These are phyloP conservation scores for Penicillium glabrum DNA, from an alignment of 2,329 filamentous ascomycete species.

Conservation along the genomic window DNA sequence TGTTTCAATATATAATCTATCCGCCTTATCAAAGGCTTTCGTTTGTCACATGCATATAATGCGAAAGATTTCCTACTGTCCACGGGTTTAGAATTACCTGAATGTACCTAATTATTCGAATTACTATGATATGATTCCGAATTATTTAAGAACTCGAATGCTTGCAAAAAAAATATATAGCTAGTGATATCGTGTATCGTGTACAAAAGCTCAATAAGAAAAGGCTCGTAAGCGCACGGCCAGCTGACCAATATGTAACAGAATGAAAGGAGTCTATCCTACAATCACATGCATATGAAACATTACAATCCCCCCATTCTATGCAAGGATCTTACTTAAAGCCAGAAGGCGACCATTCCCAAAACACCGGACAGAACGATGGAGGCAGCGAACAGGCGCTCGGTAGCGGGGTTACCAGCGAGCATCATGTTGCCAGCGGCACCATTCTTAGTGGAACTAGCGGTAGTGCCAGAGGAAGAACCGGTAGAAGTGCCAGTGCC, in stretches of 20 bases:
- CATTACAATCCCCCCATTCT: not conserved
- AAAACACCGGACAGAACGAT: conserved; percentile 21
- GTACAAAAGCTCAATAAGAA: not conserved
- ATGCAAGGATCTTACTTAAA: conserved; percentile 7
- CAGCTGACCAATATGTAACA: not conserved
- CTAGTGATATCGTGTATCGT: conserved; percentile 12
- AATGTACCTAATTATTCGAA: no score
- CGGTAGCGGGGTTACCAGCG: conserved; percentile 10
- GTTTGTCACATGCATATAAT: not conserved
- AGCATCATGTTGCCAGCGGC: conserved; percentile 10
- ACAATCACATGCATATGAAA: conserved; percentile 9
- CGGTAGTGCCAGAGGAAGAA: conserved; percentile 11
- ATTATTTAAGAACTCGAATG: not conserved
- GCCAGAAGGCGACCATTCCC: conserved; percentile 24
- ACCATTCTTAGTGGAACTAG: conserved; percentile 10
- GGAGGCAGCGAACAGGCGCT: conserved; percentile 17
- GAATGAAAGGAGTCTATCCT: conserved; percentile 9
- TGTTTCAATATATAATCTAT: not conserved
- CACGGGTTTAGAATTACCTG: not conserved
- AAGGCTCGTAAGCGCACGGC: conserved; percentile 1
- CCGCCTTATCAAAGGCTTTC: not conserved
- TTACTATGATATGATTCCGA: not conserved
- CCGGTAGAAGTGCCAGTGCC: not conserved
- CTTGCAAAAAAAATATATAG: not conserved
- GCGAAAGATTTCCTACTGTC: not conserved